Percentiles rank a stretch among this genome's conserved stretches.
phyloP scores from a whole-genome alignment of 1,284 basidiomycete species.

The Fomitopsis pinicola region DNA sequence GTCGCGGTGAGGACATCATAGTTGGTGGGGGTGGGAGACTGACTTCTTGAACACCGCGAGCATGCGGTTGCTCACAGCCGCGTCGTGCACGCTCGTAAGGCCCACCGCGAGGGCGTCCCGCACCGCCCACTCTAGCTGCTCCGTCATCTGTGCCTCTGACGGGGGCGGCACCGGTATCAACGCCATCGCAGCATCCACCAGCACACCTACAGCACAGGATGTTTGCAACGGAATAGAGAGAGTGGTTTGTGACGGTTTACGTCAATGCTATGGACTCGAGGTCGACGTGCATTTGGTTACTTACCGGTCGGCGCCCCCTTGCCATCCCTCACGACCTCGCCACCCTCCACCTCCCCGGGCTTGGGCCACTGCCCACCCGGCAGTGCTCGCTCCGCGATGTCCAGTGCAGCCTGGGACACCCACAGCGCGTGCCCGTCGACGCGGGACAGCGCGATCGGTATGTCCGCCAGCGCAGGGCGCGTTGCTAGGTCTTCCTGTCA shows the following conservation, averaged over 20 bases:
- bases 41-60: constrained; percentile 69
- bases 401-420: constrained; percentile 72
- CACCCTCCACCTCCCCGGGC: constrained; percentile 64
- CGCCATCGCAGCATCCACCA: constrained; percentile 72
- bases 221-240: not conserved
- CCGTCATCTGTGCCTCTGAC: constrained; percentile 52
- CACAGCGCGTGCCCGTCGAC: constrained; percentile 85
- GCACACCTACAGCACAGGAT: constrained; percentile 42
- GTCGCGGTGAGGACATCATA: not conserved
- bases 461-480: constrained; percentile 58
- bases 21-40: not conserved
- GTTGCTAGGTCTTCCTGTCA: constrained; percentile 49
- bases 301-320: constrained; percentile 70
- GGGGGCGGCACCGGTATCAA: constrained; percentile 63
- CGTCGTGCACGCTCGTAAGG: constrained; percentile 83
- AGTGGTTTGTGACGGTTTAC: too few relatives aligned
- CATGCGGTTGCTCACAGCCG: constrained; percentile 47
- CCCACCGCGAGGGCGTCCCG: constrained; percentile 70
- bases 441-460: constrained; percentile 67
- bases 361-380: constrained; percentile 33
- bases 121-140: constrained; percentile 62
- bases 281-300: constrained; percentile 12
- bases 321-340: constrained; percentile 65
- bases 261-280: not conserved
- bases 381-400: constrained; percentile 36